phyloP scores from a whole-genome alignment of 164 flowering plant genomes.

The Magnolia officinalis region DNA sequence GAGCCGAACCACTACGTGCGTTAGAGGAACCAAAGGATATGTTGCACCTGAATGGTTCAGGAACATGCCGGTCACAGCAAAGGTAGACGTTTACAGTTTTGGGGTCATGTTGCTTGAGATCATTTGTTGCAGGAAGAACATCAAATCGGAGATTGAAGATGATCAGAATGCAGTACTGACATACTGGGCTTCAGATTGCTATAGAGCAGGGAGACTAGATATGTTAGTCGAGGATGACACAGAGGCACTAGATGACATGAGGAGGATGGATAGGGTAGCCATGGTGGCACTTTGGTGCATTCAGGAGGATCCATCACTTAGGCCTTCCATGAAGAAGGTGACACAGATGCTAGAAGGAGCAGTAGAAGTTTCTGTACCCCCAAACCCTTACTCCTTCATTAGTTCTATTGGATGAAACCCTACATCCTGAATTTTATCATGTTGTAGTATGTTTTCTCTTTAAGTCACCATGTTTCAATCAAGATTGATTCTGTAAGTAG shows the following conservation, averaged over 20 bases:
- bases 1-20: slow-evolving; percentile 8
- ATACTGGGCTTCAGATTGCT: slow-evolving; percentile 26
- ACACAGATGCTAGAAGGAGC: slow-evolving; percentile 40
- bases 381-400: slow-evolving; percentile 17
- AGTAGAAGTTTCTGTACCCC: slow-evolving; percentile 27
- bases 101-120: slow-evolving; percentile 22
- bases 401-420: slow-evolving; percentile 2
- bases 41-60: slow-evolving; percentile 22
- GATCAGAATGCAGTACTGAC: slow-evolving; percentile 6
- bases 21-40: slow-evolving; percentile 24
- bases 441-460: no score
- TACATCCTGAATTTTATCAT: no score
- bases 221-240: slow-evolving; percentile 15
- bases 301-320: slow-evolving; percentile 36
- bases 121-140: slow-evolving; percentile 19
- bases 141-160: neutral
- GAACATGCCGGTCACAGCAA: slow-evolving; percentile 13
- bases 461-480: no score
- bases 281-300: slow-evolving; percentile 44
- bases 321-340: slow-evolving; percentile 42
- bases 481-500: no score
- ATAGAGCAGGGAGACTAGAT: slow-evolving; percentile 1
- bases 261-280: slow-evolving; percentile 26
- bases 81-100: slow-evolving; percentile 24
- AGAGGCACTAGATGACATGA: slow-evolving; percentile 9